Evolutionary conservation across 1,284 basidiomycete species (phyloP).

Genomic region (Pseudozyma pruni): DNA sequence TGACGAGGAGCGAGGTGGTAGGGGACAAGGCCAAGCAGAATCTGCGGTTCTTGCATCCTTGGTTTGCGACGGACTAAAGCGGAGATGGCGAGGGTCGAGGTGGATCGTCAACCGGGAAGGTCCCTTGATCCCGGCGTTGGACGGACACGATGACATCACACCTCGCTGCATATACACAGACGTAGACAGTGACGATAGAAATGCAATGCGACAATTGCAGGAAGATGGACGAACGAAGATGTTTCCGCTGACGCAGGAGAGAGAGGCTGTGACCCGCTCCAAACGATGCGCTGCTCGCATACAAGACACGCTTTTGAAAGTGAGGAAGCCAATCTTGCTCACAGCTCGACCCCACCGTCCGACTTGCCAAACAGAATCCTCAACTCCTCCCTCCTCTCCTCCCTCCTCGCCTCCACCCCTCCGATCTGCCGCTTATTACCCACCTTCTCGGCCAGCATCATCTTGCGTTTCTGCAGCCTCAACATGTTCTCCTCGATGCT

Average conservation of each 20-base stretch:
- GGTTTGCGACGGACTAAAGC: conserved; percentile 48
- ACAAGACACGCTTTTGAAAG: no score
- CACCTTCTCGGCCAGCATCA: conserved; percentile 63
- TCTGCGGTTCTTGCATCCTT: conserved; percentile 78
- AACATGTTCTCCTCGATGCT: conserved; percentile 67
- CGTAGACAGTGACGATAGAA: no score
- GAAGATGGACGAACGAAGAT: no score
- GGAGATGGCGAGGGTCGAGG: not conserved
- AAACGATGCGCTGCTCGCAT: no score
- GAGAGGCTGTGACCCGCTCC: no score
- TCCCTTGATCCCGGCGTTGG: not conserved
- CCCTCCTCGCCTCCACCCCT: conserved; percentile 8
- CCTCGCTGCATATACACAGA: no score
- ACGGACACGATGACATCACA: not conserved
- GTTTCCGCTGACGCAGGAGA: no score
- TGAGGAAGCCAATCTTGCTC: no score
- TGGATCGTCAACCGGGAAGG: conserved; percentile 6
- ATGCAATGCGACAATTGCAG: no score
- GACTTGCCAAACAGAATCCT: conserved; percentile 51
- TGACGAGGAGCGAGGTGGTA: conserved; percentile 77
- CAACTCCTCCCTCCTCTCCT: conserved; percentile 54
- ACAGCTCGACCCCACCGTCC: conserved; percentile 26
- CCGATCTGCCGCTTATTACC: conserved; percentile 46
- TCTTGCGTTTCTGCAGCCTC: conserved; percentile 62
- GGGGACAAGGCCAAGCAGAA: conserved; percentile 78